A percentile compares a stretch with the other conserved stretches of the same genome.
phyloP scores from a whole-genome alignment of 2,329 filamentous ascomycete genomes.

The Trichoderma sp. region DNA sequence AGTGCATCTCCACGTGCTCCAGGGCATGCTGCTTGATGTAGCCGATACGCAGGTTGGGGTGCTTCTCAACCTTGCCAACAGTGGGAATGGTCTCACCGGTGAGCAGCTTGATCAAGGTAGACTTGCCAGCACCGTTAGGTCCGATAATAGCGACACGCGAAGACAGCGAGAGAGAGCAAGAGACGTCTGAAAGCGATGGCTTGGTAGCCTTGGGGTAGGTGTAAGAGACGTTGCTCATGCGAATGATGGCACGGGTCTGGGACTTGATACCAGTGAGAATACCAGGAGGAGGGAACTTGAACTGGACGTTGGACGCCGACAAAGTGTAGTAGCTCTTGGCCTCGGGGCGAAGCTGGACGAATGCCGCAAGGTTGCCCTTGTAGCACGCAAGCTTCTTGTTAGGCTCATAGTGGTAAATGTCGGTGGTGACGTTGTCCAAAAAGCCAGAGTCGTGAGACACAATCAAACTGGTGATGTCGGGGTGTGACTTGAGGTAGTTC shows the following conservation, averaged over 20 bases:
- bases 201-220: constrained; percentile 89
- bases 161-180: constrained; percentile 82
- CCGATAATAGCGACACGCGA: constrained; percentile 96
- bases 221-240: constrained; percentile 88
- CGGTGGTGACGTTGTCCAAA: constrained; percentile 94
- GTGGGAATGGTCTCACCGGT: constrained; percentile 89
- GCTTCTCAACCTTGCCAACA: constrained; percentile 88
- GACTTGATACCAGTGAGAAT: constrained; percentile 96
- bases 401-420: constrained; percentile 97
- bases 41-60: constrained; percentile 96
- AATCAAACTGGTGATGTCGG: constrained; percentile 94
- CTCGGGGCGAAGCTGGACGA: constrained; percentile 87
- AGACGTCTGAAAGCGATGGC: constrained; percentile 82
- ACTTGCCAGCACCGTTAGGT: constrained; percentile 96
- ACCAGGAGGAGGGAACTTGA: constrained; percentile 96
- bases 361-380: constrained; percentile 77
- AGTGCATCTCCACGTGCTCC: constrained; percentile 98
- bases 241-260: constrained; percentile 86
- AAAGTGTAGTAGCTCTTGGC: constrained; percentile 98
- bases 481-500: constrained; percentile 91
- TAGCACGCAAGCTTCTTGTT: constrained; percentile 90
- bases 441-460: constrained; percentile 98
- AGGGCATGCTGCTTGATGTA: constrained; percentile 99
- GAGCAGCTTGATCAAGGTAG: constrained; percentile 94
- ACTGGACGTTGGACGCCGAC: constrained; percentile 81